Percentiles rank a stretch among this genome's conserved stretches.
Evolutionary conservation across 257 asterid species (phyloP).

Genomic region (Capsicum rhomboideum): DNA sequence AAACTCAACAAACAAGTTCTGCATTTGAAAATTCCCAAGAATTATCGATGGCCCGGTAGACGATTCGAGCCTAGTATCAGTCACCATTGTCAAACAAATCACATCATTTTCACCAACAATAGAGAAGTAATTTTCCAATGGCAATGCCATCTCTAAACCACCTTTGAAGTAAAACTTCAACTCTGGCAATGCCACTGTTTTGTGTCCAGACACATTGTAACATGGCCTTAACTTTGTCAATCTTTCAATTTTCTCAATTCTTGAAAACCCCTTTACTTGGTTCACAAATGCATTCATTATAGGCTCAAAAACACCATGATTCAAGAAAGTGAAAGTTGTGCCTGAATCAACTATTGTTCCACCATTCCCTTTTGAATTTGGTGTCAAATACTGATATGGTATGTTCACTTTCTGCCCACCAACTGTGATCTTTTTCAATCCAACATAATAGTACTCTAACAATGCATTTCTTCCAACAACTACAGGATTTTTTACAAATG

Average conservation of each 20-base stretch:
- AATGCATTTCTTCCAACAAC: slow-evolving; percentile 19
- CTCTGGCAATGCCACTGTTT: slow-evolving; percentile 34
- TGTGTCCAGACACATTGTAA: slow-evolving; percentile 42
- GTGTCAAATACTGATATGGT: slow-evolving; percentile 24
- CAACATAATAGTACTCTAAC: slow-evolving; percentile 52
- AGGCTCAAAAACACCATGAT: slow-evolving; percentile 20
- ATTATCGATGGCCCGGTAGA: slow-evolving; percentile 64
- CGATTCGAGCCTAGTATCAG: slow-evolving; percentile 35
- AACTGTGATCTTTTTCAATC: slow-evolving; percentile 41
- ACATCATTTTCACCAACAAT: slow-evolving; percentile 25
- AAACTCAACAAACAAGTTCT: slow-evolving; percentile 66
- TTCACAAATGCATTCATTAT: slow-evolving; percentile 33
- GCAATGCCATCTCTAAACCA: slow-evolving; percentile 62
- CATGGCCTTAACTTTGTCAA: slow-evolving; percentile 62
- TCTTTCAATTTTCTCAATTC: slow-evolving; percentile 40
- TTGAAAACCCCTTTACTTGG: slow-evolving; percentile 37
- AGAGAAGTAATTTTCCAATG: slow-evolving; percentile 57
- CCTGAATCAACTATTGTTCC: slow-evolving; percentile 94
- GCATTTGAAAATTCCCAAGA: slow-evolving; percentile 79
- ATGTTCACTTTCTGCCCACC: slow-evolving; percentile 48
- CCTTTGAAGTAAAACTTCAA: slow-evolving; percentile 74
- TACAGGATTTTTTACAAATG: slow-evolving; percentile 34
- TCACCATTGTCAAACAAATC: slow-evolving; percentile 51
- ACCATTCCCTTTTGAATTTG: slow-evolving; percentile 53
- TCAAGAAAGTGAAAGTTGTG: slow-evolving; percentile 60